Evolutionary conservation across 129 eudicot species (phyloP), one percentile per base, ranked within the genome.

Genomic region (Flaveria brownii): DNA sequence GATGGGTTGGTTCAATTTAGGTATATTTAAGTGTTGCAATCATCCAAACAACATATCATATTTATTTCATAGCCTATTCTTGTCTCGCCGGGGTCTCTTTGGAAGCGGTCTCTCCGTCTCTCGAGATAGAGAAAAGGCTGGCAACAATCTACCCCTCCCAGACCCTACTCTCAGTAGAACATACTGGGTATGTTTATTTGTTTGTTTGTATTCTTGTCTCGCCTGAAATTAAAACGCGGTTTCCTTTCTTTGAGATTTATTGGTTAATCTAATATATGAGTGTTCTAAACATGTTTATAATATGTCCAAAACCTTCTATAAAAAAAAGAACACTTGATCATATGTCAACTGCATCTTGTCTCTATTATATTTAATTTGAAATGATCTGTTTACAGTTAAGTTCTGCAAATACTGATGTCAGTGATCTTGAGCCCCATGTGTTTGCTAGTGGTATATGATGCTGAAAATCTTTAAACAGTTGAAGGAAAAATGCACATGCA

Each of bases 301-400:
- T 36, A 36, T 36, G 8, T 36, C 41, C 41, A 36, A 36, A 36
- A 36, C 7, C 41, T 36, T 36, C 41, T 36, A 36, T 36, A 4
- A 45, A 8, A 45, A 45, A 49, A 49, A 49, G 14, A 49, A 9
- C 18, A 16, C 4, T 25, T 45, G 16, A 42, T 45, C 60, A 30
- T 68, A 63, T 63, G 51, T 64, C 77, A 78, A 70, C 62, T 57
- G 62, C 50, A 28, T 78, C 47, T 78, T 76, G 66, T 76, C n/a
- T 4, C 39, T 60, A 47, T 72, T 55, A 18, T 36, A 41, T 33
- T 30, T 64, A 49, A 39, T 50, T 77, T 66, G 55, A 52, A 52
- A 41, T 67, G 74, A 76, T 67, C 74, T 76, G 65, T 66, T 66
- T 18, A 76, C 66, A 65, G 41, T 65, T 65, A 16, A 61, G 65